A percentile compares a stretch with the other conserved stretches of the same genome.
phyloP scores from a whole-genome alignment of 2,329 filamentous ascomycete species.

The Microcyclosporella mali region DNA sequence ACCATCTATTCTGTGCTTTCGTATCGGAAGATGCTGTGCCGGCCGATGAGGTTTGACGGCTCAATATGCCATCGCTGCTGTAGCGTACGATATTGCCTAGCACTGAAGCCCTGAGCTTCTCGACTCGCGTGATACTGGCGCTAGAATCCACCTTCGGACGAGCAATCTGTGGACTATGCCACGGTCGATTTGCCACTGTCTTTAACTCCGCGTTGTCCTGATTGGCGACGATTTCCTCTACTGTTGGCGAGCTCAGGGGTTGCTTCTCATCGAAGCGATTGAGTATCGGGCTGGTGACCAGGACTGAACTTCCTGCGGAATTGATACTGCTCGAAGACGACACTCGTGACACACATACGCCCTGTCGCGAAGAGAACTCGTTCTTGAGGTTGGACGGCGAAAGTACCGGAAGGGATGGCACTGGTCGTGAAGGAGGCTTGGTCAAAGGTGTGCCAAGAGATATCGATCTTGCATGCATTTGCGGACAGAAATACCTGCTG shows the following conservation, averaged over 20 bases:
- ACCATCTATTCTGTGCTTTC: conserved; percentile 24
- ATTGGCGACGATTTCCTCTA: conserved; percentile 24
- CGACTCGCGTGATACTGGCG: conserved; percentile 17
- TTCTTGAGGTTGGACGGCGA: conserved; percentile 9
- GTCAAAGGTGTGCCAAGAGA: conserved; percentile 33
- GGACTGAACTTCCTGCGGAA: conserved; percentile 38
- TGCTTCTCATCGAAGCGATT: conserved; percentile 14
- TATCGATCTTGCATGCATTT: conserved; percentile 27
- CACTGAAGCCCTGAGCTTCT: conserved; percentile 23
- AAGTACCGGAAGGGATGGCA: conserved; percentile 39
- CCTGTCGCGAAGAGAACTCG: conserved; percentile 10
- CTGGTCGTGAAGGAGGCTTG: conserved; percentile 36
- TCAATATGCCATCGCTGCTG: conserved; percentile 19
- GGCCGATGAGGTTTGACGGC: conserved; percentile 17
- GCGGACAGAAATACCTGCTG: conserved; percentile 13
- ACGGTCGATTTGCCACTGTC: conserved; percentile 33
- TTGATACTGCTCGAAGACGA: conserved; percentile 38
- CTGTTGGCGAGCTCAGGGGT: conserved; percentile 19
- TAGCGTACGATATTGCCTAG: conserved; percentile 25
- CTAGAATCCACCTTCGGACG: conserved; percentile 25
- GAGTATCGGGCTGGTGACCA: conserved; percentile 35
- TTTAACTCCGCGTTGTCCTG: conserved; percentile 29
- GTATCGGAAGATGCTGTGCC: conserved; percentile 20
- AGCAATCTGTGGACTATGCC: conserved; percentile 30
- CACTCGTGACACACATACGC: conserved; percentile 30